Conservation (phyloP, 78 protist genomes). For the Diacronema lutheri region DNA sequence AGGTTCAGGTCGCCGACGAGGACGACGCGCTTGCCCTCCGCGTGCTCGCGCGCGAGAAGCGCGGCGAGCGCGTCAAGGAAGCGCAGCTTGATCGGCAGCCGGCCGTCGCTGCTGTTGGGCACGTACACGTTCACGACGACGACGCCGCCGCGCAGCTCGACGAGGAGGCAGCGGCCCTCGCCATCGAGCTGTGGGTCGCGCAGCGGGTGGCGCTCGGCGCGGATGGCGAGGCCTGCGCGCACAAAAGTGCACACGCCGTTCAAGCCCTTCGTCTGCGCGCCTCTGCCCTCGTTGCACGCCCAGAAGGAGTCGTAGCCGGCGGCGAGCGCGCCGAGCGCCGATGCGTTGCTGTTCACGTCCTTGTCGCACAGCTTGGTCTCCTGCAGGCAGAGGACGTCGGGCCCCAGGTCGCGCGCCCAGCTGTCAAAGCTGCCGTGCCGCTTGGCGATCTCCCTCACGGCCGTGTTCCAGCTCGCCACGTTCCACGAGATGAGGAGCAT, state of each 20-base stretch:
- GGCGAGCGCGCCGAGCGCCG: neutral
- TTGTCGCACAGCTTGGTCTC: neutral
- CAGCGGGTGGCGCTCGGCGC: neutral
- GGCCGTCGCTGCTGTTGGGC: neutral
- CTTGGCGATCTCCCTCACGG: neutral
- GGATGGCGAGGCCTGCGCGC: neutral
- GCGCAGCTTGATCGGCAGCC: neutral
- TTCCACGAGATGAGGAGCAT: slow-evolving; percentile 31
- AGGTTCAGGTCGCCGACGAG: neutral
- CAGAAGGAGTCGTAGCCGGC: slow-evolving; percentile 26
- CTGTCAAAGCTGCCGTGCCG: neutral
- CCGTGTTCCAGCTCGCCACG: slow-evolving; percentile 33
- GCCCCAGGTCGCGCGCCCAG: neutral
- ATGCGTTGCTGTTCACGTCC: neutral
- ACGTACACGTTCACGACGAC: neutral
- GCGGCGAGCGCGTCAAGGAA: neutral
- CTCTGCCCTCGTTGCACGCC: neutral
- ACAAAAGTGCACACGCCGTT: slow-evolving; percentile 32
- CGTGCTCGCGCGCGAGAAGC: neutral
- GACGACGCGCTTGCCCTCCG: neutral
- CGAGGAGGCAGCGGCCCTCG: neutral
- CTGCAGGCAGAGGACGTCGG: slow-evolving; percentile 29
- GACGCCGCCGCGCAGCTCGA: neutral
- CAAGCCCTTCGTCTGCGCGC: slow-evolving; percentile 9
- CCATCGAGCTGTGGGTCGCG: neutral